Evolutionary conservation across 2,329 filamentous ascomycete genomes (phyloP).

Genomic region (Paecilomyces variotii): DNA sequence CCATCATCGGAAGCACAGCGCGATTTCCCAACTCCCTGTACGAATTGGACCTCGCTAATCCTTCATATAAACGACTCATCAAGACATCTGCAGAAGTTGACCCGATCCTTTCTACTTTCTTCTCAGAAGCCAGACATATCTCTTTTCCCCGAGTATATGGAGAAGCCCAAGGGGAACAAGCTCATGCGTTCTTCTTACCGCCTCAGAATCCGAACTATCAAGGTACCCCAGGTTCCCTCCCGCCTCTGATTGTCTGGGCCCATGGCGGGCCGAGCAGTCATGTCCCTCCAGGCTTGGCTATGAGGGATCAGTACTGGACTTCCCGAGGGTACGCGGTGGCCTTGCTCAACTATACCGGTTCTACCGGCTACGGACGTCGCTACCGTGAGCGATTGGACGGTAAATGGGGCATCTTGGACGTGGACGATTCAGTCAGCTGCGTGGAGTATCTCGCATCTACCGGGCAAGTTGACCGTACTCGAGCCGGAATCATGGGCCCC

Average conservation of each 20-base stretch:
- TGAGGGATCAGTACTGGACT: slow-evolving; percentile 46
- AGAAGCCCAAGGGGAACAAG: slow-evolving; percentile 17
- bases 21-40: not conserved
- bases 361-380: slow-evolving; percentile 42
- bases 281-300: slow-evolving; percentile 35
- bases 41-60: slow-evolving; percentile 1
- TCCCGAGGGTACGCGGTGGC: slow-evolving; percentile 47
- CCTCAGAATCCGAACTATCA: slow-evolving; percentile 41
- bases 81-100: slow-evolving; percentile 1
- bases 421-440: slow-evolving; percentile 43
- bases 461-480: slow-evolving; percentile 28
- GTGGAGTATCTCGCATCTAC: slow-evolving; percentile 35
- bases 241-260: slow-evolving; percentile 43
- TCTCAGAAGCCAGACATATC: slow-evolving; percentile 34
- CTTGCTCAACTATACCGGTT: slow-evolving; percentile 47
- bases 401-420: slow-evolving; percentile 45
- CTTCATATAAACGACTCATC: not conserved
- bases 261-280: slow-evolving; percentile 48
- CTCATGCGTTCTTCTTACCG: slow-evolving; percentile 43
- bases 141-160: slow-evolving; percentile 22
- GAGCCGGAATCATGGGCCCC: slow-evolving; percentile 43
- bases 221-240: slow-evolving; percentile 30
- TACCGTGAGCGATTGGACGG: slow-evolving; percentile 45
- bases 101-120: slow-evolving; percentile 12
- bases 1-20: slow-evolving; percentile 26